phyloP scores from a whole-genome alignment of 345 rosid genomes.

The Durio zibethinus region DNA sequence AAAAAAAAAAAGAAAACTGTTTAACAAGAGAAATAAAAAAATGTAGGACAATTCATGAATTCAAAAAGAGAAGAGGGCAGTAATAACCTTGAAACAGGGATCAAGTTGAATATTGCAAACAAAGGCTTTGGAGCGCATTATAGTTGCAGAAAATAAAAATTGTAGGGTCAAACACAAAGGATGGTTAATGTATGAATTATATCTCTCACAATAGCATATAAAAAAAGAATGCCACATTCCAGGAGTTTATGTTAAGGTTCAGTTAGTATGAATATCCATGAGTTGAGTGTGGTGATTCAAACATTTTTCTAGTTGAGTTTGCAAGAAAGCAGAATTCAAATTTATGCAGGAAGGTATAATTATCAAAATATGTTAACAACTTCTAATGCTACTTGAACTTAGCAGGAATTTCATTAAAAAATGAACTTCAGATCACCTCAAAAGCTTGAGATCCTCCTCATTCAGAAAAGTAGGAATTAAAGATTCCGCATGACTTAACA shows the following conservation, averaged over 20 bases:
- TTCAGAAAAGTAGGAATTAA: conserved; percentile 61
- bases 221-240: neutral
- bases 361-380: neutral
- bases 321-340: neutral
- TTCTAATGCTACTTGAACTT: neutral
- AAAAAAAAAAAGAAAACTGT: neutral
- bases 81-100: neutral
- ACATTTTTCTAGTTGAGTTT: neutral
- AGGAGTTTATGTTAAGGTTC: neutral
- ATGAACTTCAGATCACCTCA: conserved; percentile 52
- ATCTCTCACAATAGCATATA: neutral
- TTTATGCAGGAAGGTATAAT: neutral
- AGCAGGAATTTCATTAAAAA: neutral
- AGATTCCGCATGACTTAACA: conserved; percentile 88
- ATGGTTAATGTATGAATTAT: neutral
- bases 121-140: neutral
- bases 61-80: neutral
- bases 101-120: neutral
- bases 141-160: neutral
- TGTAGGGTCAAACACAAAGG: neutral
- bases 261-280: neutral
- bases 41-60: neutral
- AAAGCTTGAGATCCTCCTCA: conserved; percentile 67
- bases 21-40: conserved; percentile 3
- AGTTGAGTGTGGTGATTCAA: neutral